Base-by-base conservation (phyloP, 2,329 filamentous ascomycete genomes). In the Kalaharituber pfeilii region DNA sequence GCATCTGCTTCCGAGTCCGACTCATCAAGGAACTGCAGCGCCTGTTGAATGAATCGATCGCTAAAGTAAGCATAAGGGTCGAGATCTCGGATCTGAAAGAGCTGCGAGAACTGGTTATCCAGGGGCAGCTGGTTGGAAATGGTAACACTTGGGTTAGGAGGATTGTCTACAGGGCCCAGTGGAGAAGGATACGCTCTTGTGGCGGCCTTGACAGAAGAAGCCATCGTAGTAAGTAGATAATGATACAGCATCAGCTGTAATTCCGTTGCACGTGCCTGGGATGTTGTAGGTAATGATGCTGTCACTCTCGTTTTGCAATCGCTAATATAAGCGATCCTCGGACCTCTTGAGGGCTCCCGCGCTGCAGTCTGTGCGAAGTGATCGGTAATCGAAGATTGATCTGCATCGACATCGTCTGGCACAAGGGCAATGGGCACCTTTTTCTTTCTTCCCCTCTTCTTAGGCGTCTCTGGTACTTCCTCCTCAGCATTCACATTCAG, bases 161-260 rank as follows among this genome's bases (percentile, higher is more conserved):
- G 30, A 36, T 36, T 36, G 9, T 36, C 9, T 36, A n/a, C n/a
- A 9, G 30, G 30, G 9, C 9, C 9, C n/a, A 9, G 30, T 36
- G 30, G 30, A 13, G n/a, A 20, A 13, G 5, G 15, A 22, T 6
- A 11, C 13, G 24, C 42, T 3, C 13, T 15, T 39, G 33, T 9
- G 30, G 86, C 84, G 54, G 86, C 77, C 0, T 94, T 73, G 6
- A 75, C 74, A 50, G 81, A 81, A 0, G 78, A 75, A 0, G 82
- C 84, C 63, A 96, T 78, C 2, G 80, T 75, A 8, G 80, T 78
- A n/a, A 98, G 73, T 52, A 96, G 79, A 25, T 81, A 80, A 60
- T 89, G 87, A 65, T 96, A 98, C 0, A 96, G 72, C 68, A 93
- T 87, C 0, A 96, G 73, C 66, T 98, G 91, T 57, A 95, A 81